Conservation (phyloP, 352 stramenopile species). For the Pythium biforme region DNA sequence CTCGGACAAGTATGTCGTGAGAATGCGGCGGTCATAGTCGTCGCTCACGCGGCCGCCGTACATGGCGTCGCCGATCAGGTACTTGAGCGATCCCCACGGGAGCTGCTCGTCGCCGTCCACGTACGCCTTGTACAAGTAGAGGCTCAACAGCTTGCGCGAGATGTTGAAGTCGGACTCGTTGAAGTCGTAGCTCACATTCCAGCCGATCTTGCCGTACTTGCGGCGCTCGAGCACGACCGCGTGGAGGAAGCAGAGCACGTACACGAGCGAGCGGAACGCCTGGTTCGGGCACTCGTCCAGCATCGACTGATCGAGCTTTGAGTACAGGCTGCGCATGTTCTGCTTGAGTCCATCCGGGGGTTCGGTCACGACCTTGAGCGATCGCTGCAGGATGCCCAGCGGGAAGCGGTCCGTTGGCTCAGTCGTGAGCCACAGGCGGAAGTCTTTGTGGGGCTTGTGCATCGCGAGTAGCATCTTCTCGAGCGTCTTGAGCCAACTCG, state of each 20-base stretch:
- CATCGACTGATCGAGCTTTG: conserved; percentile 88
- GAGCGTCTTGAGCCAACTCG: conserved; percentile 91
- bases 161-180: conserved; percentile 97
- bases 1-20: conserved; percentile 92
- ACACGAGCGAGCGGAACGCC: conserved; percentile 92
- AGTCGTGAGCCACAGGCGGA: conserved; percentile 95
- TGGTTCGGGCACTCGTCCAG: conserved; percentile 93
- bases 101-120: conserved; percentile 92
- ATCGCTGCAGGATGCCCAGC: conserved; percentile 93
- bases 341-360: conserved; percentile 95
- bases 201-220: conserved; percentile 97
- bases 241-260: conserved; percentile 95
- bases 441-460: conserved; percentile 93
- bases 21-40: conserved; percentile 94
- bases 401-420: conserved; percentile 95
- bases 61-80: conserved; percentile 96
- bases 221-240: conserved; percentile 93
- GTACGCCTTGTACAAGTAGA: conserved; percentile 94
- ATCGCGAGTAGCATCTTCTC: conserved; percentile 93
- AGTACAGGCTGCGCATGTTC: conserved; percentile 94
- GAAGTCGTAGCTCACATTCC: conserved; percentile 97
- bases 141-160: conserved; percentile 84
- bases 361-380: conserved; percentile 96
- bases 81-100: conserved; percentile 93
- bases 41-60: conserved; percentile 96